A percentile compares a stretch with the other conserved stretches of the same genome.
These are phyloP conservation scores for Chondrus crispus DNA, from an alignment of 23 red algal genomes.

Conservation along the genomic window DNA sequence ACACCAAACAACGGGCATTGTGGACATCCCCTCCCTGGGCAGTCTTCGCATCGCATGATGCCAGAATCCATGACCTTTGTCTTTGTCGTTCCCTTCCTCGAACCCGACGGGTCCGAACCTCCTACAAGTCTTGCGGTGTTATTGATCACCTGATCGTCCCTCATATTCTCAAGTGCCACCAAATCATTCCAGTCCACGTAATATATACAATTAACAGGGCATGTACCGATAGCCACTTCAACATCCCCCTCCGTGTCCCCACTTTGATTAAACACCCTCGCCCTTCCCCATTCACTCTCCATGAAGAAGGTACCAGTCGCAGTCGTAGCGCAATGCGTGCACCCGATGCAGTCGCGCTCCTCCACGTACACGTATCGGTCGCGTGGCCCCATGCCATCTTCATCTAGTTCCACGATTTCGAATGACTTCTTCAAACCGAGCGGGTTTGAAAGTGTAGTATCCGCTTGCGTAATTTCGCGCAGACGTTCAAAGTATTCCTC, in stretches of 20 bases:
- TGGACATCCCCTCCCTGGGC: slow-evolving; percentile 67
- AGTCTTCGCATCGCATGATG: slow-evolving; percentile 70
- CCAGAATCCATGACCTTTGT: slow-evolving; percentile 63
- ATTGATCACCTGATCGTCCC: slow-evolving; percentile 75
- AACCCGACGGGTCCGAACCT: slow-evolving; percentile 1
- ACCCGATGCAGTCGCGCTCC: slow-evolving; percentile 81
- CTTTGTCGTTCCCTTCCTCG: slow-evolving; percentile 24
- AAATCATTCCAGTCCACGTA: slow-evolving; percentile 76
- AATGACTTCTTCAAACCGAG: slow-evolving; percentile 52
- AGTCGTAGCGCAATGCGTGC: slow-evolving; percentile 77
- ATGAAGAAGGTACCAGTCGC: slow-evolving; percentile 75
- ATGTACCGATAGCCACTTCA: slow-evolving; percentile 68
- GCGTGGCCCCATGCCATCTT: slow-evolving; percentile 36
- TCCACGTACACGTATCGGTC: slow-evolving; percentile 84
- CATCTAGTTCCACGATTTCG: slow-evolving; percentile 43
- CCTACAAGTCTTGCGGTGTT: slow-evolving; percentile 75
- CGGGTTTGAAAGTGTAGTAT: slow-evolving; percentile 52
- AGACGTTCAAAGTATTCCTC: slow-evolving; percentile 45
- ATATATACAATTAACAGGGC: slow-evolving; percentile 87
- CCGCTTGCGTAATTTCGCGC: slow-evolving; percentile 25
- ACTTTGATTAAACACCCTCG: slow-evolving; percentile 64
- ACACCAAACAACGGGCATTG: slow-evolving; percentile 81
- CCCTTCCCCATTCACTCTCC: slow-evolving; percentile 64
- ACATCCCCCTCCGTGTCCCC: slow-evolving; percentile 50
- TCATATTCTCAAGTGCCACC: slow-evolving; percentile 63